Evolutionary conservation across 495 filamentous ascomycete species (phyloP).

Genomic region (Articulospora tetracladia): DNA sequence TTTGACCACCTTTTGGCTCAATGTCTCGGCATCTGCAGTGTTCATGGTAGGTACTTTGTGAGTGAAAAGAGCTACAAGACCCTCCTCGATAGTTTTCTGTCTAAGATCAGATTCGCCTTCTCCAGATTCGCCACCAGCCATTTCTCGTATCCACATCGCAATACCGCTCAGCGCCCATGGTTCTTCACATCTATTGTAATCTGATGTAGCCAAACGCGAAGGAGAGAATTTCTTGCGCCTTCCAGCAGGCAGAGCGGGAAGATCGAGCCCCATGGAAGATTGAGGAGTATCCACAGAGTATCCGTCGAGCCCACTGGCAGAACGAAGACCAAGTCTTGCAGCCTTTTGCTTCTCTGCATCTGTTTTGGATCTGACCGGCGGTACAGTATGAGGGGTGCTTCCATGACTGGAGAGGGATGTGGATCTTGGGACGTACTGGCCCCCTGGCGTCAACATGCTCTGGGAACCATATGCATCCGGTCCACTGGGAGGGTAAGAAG

Average conservation of each 20-base stretch:
- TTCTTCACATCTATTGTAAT: conserved; percentile 82
- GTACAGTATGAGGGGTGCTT: conserved; percentile 72
- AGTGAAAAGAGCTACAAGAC: conserved; percentile 85
- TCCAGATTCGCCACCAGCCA: conserved; percentile 72
- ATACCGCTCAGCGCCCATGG: conserved; percentile 95
- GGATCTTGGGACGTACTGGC: conserved; percentile 69
- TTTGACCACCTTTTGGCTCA: conserved; percentile 73
- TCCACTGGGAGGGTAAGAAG: conserved; percentile 35
- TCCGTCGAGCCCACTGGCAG: conserved; percentile 55
- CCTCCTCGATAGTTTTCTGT: conserved; percentile 76
- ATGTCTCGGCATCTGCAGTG: conserved; percentile 88
- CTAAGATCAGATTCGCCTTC: conserved; percentile 70
- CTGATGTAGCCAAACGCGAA: conserved; percentile 76
- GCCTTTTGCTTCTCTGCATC: conserved; percentile 64
- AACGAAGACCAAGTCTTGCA: conserved; percentile 33
- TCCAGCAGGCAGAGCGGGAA: conserved; percentile 65
- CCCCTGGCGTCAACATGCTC: conserved; percentile 37
- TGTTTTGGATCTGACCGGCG: conserved; percentile 88
- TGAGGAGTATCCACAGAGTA: conserved; percentile 48
- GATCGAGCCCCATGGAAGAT: conserved; percentile 56
- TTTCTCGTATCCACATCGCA: conserved; percentile 76
- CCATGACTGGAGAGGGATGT: conserved; percentile 79
- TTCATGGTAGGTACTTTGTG: conserved; percentile 99
- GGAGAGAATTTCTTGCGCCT: conserved; percentile 79
- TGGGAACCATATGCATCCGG: conserved; percentile 42